phyloP scores from a whole-genome alignment of 768 basidiomycete species.

The Rhodocollybia butyracea region DNA sequence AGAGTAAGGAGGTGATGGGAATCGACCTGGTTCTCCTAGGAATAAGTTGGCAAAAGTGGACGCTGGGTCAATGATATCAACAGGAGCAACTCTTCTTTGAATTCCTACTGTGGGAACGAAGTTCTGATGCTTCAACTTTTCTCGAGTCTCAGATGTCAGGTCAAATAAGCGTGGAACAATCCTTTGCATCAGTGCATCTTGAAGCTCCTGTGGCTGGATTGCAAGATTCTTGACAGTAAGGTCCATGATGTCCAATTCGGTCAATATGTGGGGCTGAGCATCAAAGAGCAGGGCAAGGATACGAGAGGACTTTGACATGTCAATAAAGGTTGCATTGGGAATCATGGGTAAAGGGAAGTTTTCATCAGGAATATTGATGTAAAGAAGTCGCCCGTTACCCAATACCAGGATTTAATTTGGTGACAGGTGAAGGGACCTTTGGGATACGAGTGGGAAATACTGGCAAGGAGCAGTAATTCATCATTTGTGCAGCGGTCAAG shows the following conservation, averaged over 20 bases:
- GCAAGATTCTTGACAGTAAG: slow-evolving; percentile 11
- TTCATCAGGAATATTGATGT: slow-evolving; percentile 11
- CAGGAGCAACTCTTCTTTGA: slow-evolving; percentile 14
- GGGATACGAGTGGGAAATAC: slow-evolving; percentile 16
- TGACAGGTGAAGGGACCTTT: slow-evolving; percentile 3
- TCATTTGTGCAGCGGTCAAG: background rate
- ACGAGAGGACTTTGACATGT: slow-evolving; percentile 8
- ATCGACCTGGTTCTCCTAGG: slow-evolving; percentile 9
- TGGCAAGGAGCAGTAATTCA: slow-evolving; percentile 10
- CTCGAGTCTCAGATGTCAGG: slow-evolving; percentile 3
- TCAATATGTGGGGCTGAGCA: slow-evolving; percentile 1
- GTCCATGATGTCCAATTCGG: slow-evolving; percentile 14
- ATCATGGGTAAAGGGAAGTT: slow-evolving; percentile 14
- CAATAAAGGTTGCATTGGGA: slow-evolving; percentile 13
- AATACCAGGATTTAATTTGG: slow-evolving; percentile 5
- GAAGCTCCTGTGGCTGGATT: slow-evolving; percentile 10
- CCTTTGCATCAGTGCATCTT: slow-evolving; percentile 12
- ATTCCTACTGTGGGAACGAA: slow-evolving; percentile 12
- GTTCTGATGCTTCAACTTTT: slow-evolving; percentile 5
- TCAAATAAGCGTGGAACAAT: slow-evolving; percentile 14
- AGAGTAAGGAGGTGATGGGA: slow-evolving; percentile 10
- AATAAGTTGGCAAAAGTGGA: slow-evolving; percentile 29
- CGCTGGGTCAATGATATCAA: slow-evolving; percentile 27
- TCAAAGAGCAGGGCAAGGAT: slow-evolving; percentile 5
- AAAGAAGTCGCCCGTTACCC: slow-evolving; percentile 5